Evolutionary conservation across 306 rosid species (phyloP).

Genomic region (Astragalus membranaceus): DNA sequence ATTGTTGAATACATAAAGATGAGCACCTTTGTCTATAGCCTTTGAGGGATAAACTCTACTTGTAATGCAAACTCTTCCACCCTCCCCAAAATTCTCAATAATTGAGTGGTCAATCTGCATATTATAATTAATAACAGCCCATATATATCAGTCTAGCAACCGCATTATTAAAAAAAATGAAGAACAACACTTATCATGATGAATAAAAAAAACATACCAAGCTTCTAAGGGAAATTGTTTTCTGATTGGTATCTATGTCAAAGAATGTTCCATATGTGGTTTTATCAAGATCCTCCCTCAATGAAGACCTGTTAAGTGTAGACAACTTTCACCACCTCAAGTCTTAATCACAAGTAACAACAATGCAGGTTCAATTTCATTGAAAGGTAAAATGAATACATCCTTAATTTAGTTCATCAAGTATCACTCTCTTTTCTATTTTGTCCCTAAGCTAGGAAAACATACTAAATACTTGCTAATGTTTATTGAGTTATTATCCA

Average conservation of each 20-base stretch:
- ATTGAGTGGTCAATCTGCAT: conserved; percentile 73
- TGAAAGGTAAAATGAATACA: background rate
- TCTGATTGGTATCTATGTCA: conserved; percentile 32
- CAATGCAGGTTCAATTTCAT: too few species aligned
- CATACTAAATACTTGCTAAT: too few species aligned
- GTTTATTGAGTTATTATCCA: too few species aligned
- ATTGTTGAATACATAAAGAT: conserved; percentile 50
- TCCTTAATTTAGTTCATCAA: too few species aligned
- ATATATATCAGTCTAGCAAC: background rate
- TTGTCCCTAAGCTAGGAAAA: too few species aligned
- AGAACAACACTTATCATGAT: background rate
- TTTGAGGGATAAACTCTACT: conserved; percentile 61
- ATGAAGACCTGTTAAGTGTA: conserved; percentile 46
- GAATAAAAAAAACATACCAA: conserved; percentile 34
- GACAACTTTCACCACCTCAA: background rate
- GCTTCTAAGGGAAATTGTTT: conserved; percentile 51
- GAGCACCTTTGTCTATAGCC: conserved; percentile 44
- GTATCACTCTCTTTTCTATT: too few species aligned
- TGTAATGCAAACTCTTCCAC: conserved; percentile 54
- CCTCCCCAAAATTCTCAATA: conserved; percentile 66
- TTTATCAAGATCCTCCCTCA: conserved; percentile 45
- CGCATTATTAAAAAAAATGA: background rate
- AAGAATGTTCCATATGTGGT: conserved; percentile 51
- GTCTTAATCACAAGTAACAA: background rate
- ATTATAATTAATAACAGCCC: background rate